Percentiles rank a stretch among this genome's conserved stretches.
These are phyloP conservation scores for Sarocladiaceae sp. DNA, from an alignment of 2,329 filamentous ascomycete species.

Conservation along the genomic window DNA sequence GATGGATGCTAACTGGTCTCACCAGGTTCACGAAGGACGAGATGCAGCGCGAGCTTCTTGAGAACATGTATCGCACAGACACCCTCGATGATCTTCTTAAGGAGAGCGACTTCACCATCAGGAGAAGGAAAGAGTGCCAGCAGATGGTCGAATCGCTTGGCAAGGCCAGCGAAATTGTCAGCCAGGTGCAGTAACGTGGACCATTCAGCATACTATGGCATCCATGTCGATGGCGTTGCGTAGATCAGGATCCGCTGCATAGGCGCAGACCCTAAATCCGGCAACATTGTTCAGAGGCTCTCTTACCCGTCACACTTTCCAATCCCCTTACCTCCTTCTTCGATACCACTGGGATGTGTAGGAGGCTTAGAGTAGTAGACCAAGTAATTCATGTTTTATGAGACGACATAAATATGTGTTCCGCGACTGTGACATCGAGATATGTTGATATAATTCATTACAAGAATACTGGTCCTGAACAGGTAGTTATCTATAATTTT, in stretches of 20 bases:
- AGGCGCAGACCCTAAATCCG: no score
- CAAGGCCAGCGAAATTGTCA: slow-evolving; percentile 94
- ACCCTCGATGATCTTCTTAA: slow-evolving; percentile 92
- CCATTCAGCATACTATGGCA: background rate
- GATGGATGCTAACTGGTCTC: background rate
- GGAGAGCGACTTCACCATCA: slow-evolving; percentile 95
- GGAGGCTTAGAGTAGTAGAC: slow-evolving; percentile 2
- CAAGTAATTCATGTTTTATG: slow-evolving; percentile 7
- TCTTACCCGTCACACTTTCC: background rate
- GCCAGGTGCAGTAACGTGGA: slow-evolving; percentile 58
- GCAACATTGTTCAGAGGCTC: slow-evolving; percentile 4
- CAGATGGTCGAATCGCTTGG: slow-evolving; percentile 96
- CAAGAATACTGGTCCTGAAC: background rate
- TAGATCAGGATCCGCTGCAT: background rate
- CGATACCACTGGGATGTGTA: slow-evolving; percentile 10
- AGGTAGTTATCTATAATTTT: slow-evolving; percentile 23
- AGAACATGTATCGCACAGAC: slow-evolving; percentile 93
- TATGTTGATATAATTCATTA: background rate
- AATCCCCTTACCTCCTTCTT: slow-evolving; percentile 1
- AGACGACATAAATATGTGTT: background rate
- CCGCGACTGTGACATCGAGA: no score
- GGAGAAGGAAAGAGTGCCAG: slow-evolving; percentile 94
- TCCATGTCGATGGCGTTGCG: no score
- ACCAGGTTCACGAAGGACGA: slow-evolving; percentile 88
- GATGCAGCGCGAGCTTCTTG: slow-evolving; percentile 95